Evolutionary conservation across 768 basidiomycete species (phyloP), one percentile per base, ranked within the genome.

Genomic region (Pisolithus albus): DNA sequence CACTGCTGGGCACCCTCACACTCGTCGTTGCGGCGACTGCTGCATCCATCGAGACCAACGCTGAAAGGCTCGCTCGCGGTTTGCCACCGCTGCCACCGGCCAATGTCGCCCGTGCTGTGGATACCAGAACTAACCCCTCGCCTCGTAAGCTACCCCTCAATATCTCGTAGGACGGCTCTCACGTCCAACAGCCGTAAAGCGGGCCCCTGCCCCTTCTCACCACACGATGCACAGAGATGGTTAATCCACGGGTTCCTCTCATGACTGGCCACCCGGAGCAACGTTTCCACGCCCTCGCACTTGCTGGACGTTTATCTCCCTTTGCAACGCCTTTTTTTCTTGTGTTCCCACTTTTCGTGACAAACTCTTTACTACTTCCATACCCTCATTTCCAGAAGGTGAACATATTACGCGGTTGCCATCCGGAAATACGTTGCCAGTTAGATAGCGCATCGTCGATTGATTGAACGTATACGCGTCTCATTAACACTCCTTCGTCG

Each of bases 61-160:
- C 63, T 18, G 67, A 75, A 52, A 69, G 76, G 40, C 58, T 78
- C 52, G 74, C 75, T 32, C 70, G 73, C 45, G 75, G 75, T 9
- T 65, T 77, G n/a, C 70, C 73, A 30, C 72, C 73, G 2, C 62
- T 66, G 24, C 70, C 68, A 9, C 54, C 57, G 8, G 43, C 23
- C 42, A 21, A 23, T 16, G 42, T 18, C 15, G 34, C 30, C 32
- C 46, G 30, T 11, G 46, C 2, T 32, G 13, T 45, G 7, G 43
- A 24, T 21, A n/a, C 6, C 16, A 40, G 39, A 24, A 13, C 16
- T 15, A 15, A 13, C 10, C n/a, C 5, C 1, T 7, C 21, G 11
- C 13, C 8, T 10, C 11, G 52, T 43, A 34, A 21, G 26, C 26
- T 24, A n/a, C 11, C 37, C 8, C 37, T 48, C 19, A 18, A 11